These are phyloP conservation scores for Cordyceps tenuipes DNA, from an alignment of 2,329 filamentous ascomycete species.

Conservation along the genomic window DNA sequence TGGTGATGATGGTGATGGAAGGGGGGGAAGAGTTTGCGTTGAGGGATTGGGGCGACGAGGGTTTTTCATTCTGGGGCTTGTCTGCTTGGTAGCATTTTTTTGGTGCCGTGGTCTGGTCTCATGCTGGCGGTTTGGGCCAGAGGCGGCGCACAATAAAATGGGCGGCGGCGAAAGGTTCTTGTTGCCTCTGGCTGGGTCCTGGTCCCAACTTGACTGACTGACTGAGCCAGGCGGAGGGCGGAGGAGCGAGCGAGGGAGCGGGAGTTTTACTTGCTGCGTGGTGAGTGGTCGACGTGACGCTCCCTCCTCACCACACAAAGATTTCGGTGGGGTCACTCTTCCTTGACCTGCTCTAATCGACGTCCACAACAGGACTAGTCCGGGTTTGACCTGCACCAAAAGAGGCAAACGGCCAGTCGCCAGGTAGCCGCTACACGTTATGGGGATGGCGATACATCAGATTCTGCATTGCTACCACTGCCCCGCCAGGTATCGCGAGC, in stretches of 20 bases:
- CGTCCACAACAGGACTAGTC: neutral
- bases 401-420: neutral
- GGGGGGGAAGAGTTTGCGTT: slow-evolving; percentile 9
- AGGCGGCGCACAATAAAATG: slow-evolving; percentile 23
- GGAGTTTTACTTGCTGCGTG: too few relatives aligned
- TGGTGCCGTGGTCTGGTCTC: slow-evolving; percentile 29
- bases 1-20: slow-evolving; percentile 2
- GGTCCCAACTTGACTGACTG: neutral
- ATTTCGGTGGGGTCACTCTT: neutral
- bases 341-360: too few relatives aligned
- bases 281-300: slow-evolving; percentile 2
- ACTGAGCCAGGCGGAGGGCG: neutral
- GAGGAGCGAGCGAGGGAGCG: neutral
- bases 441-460: neutral
- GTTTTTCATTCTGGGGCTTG: slow-evolving; percentile 23
- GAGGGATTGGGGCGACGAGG: slow-evolving; percentile 17
- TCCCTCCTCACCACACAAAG: slow-evolving; percentile 2
- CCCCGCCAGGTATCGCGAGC: neutral
- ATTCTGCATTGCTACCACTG: accelerated
- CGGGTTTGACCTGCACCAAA: neutral
- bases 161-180: slow-evolving; percentile 9
- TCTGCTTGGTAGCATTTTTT: slow-evolving; percentile 28
- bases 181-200: slow-evolving; percentile 7
- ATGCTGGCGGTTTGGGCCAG: slow-evolving; percentile 32
- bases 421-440: neutral